Base-by-base conservation (phyloP, 345 rosid species). In the Rhodomyrtus tomentosa region DNA sequence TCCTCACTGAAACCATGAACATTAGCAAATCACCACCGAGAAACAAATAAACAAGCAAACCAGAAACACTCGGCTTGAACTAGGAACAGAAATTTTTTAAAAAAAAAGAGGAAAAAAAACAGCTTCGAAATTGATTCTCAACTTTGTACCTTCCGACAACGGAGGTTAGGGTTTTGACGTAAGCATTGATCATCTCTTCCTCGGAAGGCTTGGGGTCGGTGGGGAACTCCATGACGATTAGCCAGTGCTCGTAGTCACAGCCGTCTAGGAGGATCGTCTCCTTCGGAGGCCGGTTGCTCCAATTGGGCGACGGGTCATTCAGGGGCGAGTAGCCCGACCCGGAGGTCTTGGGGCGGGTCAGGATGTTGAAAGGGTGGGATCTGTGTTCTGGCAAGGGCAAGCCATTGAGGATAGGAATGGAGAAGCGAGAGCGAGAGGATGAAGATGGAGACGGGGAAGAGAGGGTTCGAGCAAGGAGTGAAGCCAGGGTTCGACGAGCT, bases 191-290 rank as follows among this genome's bases (percentile, higher is more conserved):
- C 99, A 95, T 97, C 54, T 95, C 96, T 16, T 93, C 95, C 88
- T 97, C 99, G 6, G 92, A 79, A 72, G 96, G 98, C 88, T 92
- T 95, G 6, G 98, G 93, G 83, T 95, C 96, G 24, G 85, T 84
- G 1, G 91, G 89, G 85, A 95, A 97, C 91, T 97, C 99, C 99
- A 97, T 89, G 81, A 95, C 96, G 42, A 96, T 92, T 82, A 97
- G 98, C 98, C 99, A 97, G 82, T 95, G 99, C 89, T 94, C 96
- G 85, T 92, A 95, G 84, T 97, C 99, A 81, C 99, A 97, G 40
- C 98, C 98, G 80, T 95, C 99, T 4, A 97, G 95, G 72, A 95
- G 91, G 82, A 95, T 94, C 40, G 98, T 93, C 89, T 97, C 98
- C 80, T 95, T 95, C 1, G 99, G 98, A 0, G 98, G 96, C 24